These are phyloP conservation scores for Cercophora samala DNA, from an alignment of 495 filamentous ascomycete genomes.

Conservation along the genomic window DNA sequence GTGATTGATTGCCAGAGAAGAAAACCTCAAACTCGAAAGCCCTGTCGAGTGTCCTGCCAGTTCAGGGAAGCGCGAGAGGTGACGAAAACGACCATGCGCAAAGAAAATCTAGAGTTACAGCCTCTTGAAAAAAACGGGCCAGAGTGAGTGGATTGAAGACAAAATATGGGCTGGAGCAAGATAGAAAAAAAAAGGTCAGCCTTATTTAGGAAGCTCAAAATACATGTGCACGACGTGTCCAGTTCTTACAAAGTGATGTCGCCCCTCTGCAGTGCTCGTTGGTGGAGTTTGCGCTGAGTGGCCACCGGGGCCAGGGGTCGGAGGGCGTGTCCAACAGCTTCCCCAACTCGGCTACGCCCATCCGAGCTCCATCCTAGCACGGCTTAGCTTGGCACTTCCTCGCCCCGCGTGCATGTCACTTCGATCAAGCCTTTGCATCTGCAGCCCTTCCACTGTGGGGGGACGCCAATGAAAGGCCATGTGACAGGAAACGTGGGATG, in stretches of 20 bases:
- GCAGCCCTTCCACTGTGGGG: constrained; percentile 16
- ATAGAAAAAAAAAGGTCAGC: constrained; percentile 13
- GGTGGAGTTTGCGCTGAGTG: constrained; percentile 21
- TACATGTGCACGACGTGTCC: constrained; percentile 36
- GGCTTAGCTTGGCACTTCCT: constrained; percentile 6
- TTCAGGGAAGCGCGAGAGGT: constrained; percentile 18
- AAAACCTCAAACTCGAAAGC: constrained; percentile 10
- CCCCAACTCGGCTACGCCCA: constrained; percentile 21
- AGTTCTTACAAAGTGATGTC: constrained; percentile 28
- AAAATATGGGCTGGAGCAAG: constrained; percentile 6
- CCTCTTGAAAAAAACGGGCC: constrained; percentile 10
- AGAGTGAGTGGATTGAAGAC: constrained; percentile 21
- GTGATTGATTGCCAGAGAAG: neutral
- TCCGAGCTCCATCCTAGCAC: neutral
- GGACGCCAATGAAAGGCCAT: constrained; percentile 23
- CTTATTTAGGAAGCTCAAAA: constrained; percentile 19
- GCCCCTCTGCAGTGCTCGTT: constrained; percentile 17
- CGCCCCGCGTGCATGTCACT: constrained; percentile 18
- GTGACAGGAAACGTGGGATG: neutral
- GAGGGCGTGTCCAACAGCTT: constrained; percentile 7
- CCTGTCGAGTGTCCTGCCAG: constrained; percentile 14
- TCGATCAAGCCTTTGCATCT: constrained; percentile 4
- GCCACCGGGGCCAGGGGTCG: constrained; percentile 7
- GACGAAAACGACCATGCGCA: constrained; percentile 20
- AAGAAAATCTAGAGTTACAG: constrained; percentile 5